Base-by-base conservation (phyloP, 202 grass and related monocot genomes). In the Alloteropsis angusta region DNA sequence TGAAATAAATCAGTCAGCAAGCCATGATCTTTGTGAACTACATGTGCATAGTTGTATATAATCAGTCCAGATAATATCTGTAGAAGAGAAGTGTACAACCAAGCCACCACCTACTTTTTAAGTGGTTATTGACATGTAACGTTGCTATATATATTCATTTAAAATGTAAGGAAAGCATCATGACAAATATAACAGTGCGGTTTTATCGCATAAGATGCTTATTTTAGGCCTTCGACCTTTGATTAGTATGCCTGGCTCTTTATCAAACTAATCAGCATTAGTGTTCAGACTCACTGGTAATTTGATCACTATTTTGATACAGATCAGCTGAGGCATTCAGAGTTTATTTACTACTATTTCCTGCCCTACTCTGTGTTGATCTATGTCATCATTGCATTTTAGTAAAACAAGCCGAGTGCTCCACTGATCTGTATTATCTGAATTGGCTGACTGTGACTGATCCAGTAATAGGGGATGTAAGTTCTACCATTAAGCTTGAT, bases 121-220 rank as follows among this genome's bases (percentile, higher is more conserved):
- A 35, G 58, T 35, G 37, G 60, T 37, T 16, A 37, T 17, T 72
- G 4, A 16, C 56, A 54, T 66, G 41, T 63, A n/a, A 32, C 32
- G 59, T 79, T 38, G 32, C 16, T 80, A 28, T 75, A 22, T 75
- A 22, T 35, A 73, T 81, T 65, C 12, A 72, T 47, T 38, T 49
- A 48, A 35, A 80, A 50, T 62, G 60, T 18, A 18, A n/a, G 15
- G 30, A n/a, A 62, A 62, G 17, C 34, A 62, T 32, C 7, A 10
- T 62, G 59, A 59, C 19, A 49, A 30, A 56, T 12, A 25, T 56
- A 56, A 56, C 10, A 23, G 10, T 3, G 23, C 11, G 0, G 23
- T 17, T 49, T 5, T 49, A 49, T 17, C 45, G 5, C 17, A 18
- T 16, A 5, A 16, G 32, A 13, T 60, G 13, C 26, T 16, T 60